Percentiles rank a stretch among this genome's conserved stretches.
Conservation (phyloP, 768 basidiomycete species). For the Sporobolomyces roseus region DNA sequence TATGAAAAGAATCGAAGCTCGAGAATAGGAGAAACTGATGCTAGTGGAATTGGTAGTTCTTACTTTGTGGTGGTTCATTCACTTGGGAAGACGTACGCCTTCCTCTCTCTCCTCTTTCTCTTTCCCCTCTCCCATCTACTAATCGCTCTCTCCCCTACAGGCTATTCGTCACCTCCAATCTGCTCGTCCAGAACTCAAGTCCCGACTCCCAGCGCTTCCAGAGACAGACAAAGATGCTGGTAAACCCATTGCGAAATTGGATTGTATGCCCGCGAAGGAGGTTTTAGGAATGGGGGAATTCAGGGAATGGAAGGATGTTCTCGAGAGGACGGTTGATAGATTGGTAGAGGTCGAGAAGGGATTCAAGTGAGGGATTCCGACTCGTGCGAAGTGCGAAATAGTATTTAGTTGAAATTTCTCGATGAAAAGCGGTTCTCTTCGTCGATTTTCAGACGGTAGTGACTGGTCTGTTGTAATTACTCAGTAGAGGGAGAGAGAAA, state of each 20-base stretch:
- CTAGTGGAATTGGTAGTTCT: too few relatives aligned
- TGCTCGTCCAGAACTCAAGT: conserved; percentile 19
- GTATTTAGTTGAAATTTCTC: too few relatives aligned
- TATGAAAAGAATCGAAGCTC: too few relatives aligned
- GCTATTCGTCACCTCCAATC: conserved; percentile 27
- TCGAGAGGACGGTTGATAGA: conserved; percentile 38
- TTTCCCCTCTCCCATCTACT: neutral
- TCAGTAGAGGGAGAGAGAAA: too few relatives aligned
- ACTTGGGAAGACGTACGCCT: conserved; percentile 42
- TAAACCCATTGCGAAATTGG: conserved; percentile 33
- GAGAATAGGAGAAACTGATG: too few relatives aligned
- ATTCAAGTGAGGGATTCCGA: conserved; percentile 4
- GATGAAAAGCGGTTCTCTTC: too few relatives aligned
- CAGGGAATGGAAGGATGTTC: conserved; percentile 30
- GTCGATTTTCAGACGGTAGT: too few relatives aligned
- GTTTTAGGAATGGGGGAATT: conserved; percentile 34
- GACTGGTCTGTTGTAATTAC: too few relatives aligned
- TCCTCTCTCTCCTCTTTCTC: neutral
- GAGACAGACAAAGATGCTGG: conserved; percentile 15
- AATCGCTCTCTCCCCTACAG: conserved; percentile 6
- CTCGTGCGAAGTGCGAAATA: neutral
- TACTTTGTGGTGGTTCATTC: conserved; percentile 41
- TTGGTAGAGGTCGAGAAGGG: conserved; percentile 39
- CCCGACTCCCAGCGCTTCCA: conserved; percentile 35
- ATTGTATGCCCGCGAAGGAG: conserved; percentile 31